These are phyloP conservation scores for Amanita rubescens DNA, from an alignment of 768 basidiomycete genomes.

Conservation along the genomic window DNA sequence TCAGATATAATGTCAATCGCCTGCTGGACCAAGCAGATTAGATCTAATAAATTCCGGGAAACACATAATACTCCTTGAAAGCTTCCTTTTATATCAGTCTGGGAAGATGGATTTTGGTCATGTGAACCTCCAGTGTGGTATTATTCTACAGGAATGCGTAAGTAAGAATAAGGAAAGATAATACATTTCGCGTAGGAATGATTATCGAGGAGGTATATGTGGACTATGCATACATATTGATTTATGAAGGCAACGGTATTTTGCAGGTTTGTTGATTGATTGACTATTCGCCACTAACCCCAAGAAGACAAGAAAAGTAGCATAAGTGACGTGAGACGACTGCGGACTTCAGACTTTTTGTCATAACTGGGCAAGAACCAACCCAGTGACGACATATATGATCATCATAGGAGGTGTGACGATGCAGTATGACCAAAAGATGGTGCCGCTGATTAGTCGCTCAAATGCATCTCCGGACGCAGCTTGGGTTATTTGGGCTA, in stretches of 20 bases:
- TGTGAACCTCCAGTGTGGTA: too few relatives aligned
- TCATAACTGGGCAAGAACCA: constrained; percentile 52
- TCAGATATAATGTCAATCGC: too few relatives aligned
- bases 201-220: background rate
- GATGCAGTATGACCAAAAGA: constrained; percentile 89
- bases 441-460: constrained; percentile 81
- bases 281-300: background rate
- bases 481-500: constrained; percentile 70
- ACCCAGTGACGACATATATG: constrained; percentile 65
- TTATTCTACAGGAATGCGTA: too few relatives aligned
- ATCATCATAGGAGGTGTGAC: constrained; percentile 85
- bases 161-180: too few relatives aligned
- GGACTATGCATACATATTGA: background rate
- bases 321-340: background rate
- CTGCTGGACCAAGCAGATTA: too few relatives aligned
- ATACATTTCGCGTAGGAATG: background rate
- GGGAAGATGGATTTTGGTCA: background rate
- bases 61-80: background rate
- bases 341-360: background rate
- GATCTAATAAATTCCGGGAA: too few relatives aligned
- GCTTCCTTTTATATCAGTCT: background rate
- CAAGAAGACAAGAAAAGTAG: background rate
- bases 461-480: constrained; percentile 86
- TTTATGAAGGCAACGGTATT: too few relatives aligned
- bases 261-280: background rate